Evolutionary conservation across 768 basidiomycete species (phyloP).

Genomic region (Suillus luteus): DNA sequence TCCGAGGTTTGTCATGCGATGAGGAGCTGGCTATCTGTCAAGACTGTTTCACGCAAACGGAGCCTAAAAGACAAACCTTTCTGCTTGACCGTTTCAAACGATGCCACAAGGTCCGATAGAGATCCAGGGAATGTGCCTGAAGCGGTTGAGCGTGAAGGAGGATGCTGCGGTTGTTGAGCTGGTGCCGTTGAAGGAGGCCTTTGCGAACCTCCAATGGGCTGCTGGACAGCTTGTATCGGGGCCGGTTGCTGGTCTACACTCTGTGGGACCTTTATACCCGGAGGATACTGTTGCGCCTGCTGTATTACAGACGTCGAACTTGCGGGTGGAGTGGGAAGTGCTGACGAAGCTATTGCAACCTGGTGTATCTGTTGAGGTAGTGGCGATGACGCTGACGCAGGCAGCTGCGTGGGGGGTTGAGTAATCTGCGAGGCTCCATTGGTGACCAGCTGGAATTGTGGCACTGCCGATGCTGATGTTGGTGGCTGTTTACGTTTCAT

Average conservation of each 20-base stretch:
- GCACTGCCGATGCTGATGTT: slow-evolving; percentile 35
- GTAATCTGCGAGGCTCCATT: slow-evolving; percentile 35
- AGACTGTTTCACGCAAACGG: background rate
- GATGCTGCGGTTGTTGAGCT: slow-evolving; percentile 42
- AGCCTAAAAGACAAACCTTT: slow-evolving; percentile 62
- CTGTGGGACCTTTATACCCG: slow-evolving; percentile 62
- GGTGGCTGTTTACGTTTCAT: slow-evolving; percentile 38
- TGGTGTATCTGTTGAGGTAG: slow-evolving; percentile 52
- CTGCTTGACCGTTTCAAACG: slow-evolving; percentile 96
- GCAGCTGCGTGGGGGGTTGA: slow-evolving; percentile 30
- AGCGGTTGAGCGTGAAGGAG: slow-evolving; percentile 40
- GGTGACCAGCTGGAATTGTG: slow-evolving; percentile 37
- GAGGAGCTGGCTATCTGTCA: slow-evolving; percentile 50
- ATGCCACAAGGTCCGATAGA: slow-evolving; percentile 88
- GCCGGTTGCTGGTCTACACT: slow-evolving; percentile 41
- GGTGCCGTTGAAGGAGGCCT: slow-evolving; percentile 56
- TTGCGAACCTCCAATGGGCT: slow-evolving; percentile 43
- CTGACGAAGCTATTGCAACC: slow-evolving; percentile 15
- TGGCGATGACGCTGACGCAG: slow-evolving; percentile 46
- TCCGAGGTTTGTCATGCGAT: slow-evolving; percentile 84
- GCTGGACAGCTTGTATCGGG: slow-evolving; percentile 26
- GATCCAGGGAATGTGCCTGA: slow-evolving; percentile 73
- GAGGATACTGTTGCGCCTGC: slow-evolving; percentile 59
- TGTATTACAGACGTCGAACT: slow-evolving; percentile 34
- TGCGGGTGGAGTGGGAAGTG: slow-evolving; percentile 18